Evolutionary conservation across 495 filamentous ascomycete genomes (phyloP).

Genomic region (Penicillium steckii): DNA sequence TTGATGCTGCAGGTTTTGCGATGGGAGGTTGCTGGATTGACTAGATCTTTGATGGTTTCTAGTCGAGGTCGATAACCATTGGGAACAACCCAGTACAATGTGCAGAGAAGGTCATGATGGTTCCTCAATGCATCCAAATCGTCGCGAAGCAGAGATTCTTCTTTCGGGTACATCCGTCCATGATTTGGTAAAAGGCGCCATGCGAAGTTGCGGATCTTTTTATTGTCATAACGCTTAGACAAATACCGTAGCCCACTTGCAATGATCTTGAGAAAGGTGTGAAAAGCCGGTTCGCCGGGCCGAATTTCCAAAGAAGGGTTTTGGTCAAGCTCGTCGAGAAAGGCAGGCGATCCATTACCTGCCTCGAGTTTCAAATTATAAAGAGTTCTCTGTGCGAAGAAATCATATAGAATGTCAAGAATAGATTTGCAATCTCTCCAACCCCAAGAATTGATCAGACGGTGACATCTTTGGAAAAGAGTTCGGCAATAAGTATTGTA

Average conservation of each 20-base stretch:
- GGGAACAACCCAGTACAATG: conserved; percentile 83
- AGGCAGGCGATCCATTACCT: conserved; percentile 69
- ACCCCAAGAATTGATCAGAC: conserved; percentile 77
- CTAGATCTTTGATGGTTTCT: conserved; percentile 70
- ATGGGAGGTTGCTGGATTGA: conserved; percentile 78
- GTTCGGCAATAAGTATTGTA: conserved; percentile 82
- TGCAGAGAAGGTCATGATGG: conserved; percentile 89
- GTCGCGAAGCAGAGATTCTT: conserved; percentile 66
- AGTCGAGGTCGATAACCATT: conserved; percentile 65
- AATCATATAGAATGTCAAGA: conserved; percentile 82
- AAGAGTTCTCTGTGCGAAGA: conserved; percentile 76
- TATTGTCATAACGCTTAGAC: conserved; percentile 55
- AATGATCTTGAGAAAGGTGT: conserved; percentile 87
- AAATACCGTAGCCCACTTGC: conserved; percentile 67
- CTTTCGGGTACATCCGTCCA: conserved; percentile 80
- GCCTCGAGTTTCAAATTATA: conserved; percentile 76
- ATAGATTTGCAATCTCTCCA: conserved; percentile 80
- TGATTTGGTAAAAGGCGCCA: conserved; percentile 87
- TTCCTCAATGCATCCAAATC: conserved; percentile 88
- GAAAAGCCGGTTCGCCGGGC: conserved; percentile 80
- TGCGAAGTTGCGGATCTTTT: conserved; percentile 73
- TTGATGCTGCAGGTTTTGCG: conserved; percentile 82
- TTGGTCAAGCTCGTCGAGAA: conserved; percentile 69
- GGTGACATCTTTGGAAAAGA: conserved; percentile 72
- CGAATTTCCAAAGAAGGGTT: conserved; percentile 60